Conservation (phyloP, 2,329 filamentous ascomycete genomes). For the Fusarium redolens region DNA sequence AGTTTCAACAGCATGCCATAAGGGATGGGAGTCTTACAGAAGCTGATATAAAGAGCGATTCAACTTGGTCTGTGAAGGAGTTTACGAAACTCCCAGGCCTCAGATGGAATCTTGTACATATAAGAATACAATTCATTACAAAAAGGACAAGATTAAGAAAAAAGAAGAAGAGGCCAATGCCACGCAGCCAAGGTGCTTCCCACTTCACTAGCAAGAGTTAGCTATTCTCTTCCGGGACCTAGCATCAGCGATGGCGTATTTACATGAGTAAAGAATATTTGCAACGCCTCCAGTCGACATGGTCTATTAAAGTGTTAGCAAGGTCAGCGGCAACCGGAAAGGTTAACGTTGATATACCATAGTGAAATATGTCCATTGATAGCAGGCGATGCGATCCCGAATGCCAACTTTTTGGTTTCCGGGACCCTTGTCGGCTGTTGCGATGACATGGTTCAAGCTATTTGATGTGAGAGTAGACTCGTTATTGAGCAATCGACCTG, state of each 20-base stretch:
- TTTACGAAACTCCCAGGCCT: conserved; percentile 76
- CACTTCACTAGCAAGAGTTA: conserved; percentile 38
- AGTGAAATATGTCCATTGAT: conserved; percentile 83
- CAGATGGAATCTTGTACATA: conserved; percentile 75
- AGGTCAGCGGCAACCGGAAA: background rate
- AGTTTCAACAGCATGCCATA: conserved; percentile 15
- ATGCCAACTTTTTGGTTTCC: conserved; percentile 54
- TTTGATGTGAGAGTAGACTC: conserved; percentile 27
- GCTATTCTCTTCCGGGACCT: background rate
- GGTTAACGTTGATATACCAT: conserved; percentile 46
- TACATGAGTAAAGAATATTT: conserved; percentile 61
- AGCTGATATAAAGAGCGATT: conserved; percentile 81
- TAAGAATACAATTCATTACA: conserved; percentile 69
- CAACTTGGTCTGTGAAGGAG: conserved; percentile 80
- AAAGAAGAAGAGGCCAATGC: conserved; percentile 70
- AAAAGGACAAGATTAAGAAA: conserved; percentile 73
- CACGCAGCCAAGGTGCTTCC: conserved; percentile 64
- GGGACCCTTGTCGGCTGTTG: conserved; percentile 44
- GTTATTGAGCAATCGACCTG: conserved; percentile 19
- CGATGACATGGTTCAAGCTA: conserved; percentile 51
- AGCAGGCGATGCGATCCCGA: conserved; percentile 63
- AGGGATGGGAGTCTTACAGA: conserved; percentile 54
- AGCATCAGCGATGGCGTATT: background rate
- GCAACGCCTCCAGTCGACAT: conserved; percentile 68
- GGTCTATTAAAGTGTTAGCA: conserved; percentile 32